Evolutionary conservation across 2,329 filamentous ascomycete species (phyloP).

Genomic region (Epichloe elymi): DNA sequence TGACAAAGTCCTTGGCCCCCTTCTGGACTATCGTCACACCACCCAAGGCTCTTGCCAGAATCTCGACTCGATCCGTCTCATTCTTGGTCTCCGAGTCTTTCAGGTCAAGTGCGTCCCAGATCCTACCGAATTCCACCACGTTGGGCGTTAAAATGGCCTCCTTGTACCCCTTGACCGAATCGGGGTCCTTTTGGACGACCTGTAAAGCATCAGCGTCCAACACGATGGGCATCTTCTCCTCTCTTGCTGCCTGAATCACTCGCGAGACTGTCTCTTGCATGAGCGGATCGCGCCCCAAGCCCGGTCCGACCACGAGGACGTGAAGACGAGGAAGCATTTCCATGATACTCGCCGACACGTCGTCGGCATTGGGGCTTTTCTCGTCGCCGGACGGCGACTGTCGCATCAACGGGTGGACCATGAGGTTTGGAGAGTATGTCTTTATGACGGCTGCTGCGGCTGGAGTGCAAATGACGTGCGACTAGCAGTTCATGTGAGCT

Average conservation of each 20-base stretch:
- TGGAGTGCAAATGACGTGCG: constrained; percentile 90
- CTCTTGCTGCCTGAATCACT: constrained; percentile 67
- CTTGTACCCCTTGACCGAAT: constrained; percentile 65
- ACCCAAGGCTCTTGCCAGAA: constrained; percentile 59
- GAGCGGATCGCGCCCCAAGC: constrained; percentile 74
- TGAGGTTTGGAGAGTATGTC: constrained; percentile 92
- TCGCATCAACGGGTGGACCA: constrained; percentile 95
- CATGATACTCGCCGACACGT: constrained; percentile 56
- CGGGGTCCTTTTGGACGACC: constrained; percentile 62
- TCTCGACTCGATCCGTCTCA: constrained; percentile 41
- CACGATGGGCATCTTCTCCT: constrained; percentile 63
- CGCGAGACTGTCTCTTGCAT: constrained; percentile 78
- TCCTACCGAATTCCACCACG: constrained; percentile 75
- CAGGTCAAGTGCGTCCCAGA: constrained; percentile 64
- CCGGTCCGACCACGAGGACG: constrained; percentile 84
- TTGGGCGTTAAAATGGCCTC: constrained; percentile 89
- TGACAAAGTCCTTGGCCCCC: constrained; percentile 69
- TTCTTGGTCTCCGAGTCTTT: constrained; percentile 30
- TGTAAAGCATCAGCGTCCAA: constrained; percentile 83
- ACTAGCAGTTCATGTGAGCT: constrained; percentile 31
- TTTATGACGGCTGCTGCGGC: constrained; percentile 83
- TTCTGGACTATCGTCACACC: constrained; percentile 91
- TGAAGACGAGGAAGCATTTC: constrained; percentile 77
- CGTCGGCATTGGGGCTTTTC: constrained; percentile 39
- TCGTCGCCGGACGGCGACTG: constrained; percentile 39